Evolutionary conservation across 1,139 yeast genomes (phyloP).

Genomic region (Candida sanyaensis): DNA sequence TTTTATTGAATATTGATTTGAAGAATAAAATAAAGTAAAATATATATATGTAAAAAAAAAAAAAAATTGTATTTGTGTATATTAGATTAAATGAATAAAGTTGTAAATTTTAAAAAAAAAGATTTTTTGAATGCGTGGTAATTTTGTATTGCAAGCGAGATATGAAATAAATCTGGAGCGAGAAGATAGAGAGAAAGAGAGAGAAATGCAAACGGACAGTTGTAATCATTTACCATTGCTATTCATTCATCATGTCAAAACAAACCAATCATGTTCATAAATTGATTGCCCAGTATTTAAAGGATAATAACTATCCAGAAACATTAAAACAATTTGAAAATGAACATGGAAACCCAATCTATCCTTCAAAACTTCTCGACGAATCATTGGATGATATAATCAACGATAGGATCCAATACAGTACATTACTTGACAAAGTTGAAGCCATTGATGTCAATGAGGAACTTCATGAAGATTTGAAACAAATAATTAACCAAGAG

Average conservation of each 20-base stretch:
- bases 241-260: background rate
- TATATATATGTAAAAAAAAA: no score
- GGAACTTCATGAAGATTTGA: slow-evolving; percentile 13
- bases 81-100: no score
- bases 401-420: slow-evolving; percentile 47
- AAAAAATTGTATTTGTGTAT: no score
- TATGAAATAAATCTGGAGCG: no score
- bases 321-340: slow-evolving; percentile 51
- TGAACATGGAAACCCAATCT: slow-evolving; percentile 44
- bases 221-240: background rate
- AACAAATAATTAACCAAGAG: slow-evolving; percentile 16
- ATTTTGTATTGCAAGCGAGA: no score
- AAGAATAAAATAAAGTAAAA: background rate
- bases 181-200: no score
- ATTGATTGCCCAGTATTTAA: slow-evolving; percentile 58
- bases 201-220: background rate
- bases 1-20: background rate
- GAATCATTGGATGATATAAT: slow-evolving; percentile 56
- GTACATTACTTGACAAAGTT: slow-evolving; percentile 17
- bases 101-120: no score
- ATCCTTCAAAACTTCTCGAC: slow-evolving; percentile 18
- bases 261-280: slow-evolving; percentile 19
- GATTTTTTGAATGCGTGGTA: no score
- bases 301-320: slow-evolving; percentile 41
- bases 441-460: slow-evolving; percentile 6